Base-by-base conservation (phyloP, 768 basidiomycete species). In the Hericium coralloides region DNA sequence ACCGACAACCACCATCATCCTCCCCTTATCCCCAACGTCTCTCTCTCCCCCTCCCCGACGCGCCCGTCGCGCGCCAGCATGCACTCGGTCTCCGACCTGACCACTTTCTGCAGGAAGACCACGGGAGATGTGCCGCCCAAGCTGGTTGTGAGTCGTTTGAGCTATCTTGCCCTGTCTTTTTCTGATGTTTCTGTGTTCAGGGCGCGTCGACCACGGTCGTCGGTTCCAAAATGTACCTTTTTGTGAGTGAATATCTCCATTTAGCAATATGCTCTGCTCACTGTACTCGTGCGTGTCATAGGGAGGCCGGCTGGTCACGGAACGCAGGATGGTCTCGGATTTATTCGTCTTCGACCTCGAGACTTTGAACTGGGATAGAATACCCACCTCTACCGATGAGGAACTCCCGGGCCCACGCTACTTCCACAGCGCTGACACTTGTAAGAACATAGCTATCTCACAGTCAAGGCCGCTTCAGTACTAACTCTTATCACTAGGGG, bases 171-270 rank as follows among this genome's bases (percentile, higher is more conserved):
- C 31, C 20, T 53, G 20, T 50, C 12, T n/a, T 22, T 26, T 0
- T 7, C 25, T 20, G 10, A 26, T 17, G 49, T 54, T 41, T 48
- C 37, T 50, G 43, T 54, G 45, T 49, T 25, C 60, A 91, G 88
- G 93, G 93, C 55, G 88, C 93, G 22, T 92, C 90, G 8, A 90
- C 90, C n/a, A 94, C 92, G 41, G 86, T 93, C 58, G 80, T 93
- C 37, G 89, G 88, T 50, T 86, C 87, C 48, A 87, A 87, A 70
- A 82, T 94, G 80, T 95, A 89, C 68, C 81, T 97, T 37, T 95
- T 95, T 67, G 90, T 92, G 67, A 73, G 85, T 73, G 17, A 25
- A 22, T 18, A 5, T 18, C 7, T 12, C n/a, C 26, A 2, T 25
- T 36, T 57, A 31, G 31, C 31, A 31, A 31, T 31, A 4, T 52